These are phyloP conservation scores for Brassica carinata DNA, from an alignment of 345 rosid species.

Conservation along the genomic window DNA sequence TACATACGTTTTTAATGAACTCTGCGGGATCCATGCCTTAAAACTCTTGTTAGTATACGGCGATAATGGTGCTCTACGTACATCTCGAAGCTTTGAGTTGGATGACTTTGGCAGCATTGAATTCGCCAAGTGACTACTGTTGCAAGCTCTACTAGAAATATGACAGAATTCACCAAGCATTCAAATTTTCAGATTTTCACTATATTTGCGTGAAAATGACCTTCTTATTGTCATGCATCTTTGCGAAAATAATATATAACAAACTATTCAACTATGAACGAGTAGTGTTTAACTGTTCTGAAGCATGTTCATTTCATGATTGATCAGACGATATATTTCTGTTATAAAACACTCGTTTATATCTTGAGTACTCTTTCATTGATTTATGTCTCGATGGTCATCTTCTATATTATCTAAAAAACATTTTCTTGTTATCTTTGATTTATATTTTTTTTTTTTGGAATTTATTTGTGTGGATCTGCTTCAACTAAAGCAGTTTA, in stretches of 20 bases:
- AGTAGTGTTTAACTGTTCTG: background rate
- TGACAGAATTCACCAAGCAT: background rate
- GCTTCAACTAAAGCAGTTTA: constrained; percentile 1
- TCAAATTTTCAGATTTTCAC: background rate
- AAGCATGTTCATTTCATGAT: background rate
- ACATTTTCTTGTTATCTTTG: background rate
- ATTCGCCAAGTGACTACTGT: no score
- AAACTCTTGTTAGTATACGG: no score
- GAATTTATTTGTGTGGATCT: constrained; percentile 11
- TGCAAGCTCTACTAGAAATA: background rate
- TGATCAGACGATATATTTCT: background rate
- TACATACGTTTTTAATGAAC: no score
- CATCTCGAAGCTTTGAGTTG: background rate
- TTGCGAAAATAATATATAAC: background rate
- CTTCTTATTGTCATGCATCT: background rate
- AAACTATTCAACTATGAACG: background rate
- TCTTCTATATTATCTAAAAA: background rate
- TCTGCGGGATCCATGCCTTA: no score
- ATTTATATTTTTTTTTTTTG: background rate
- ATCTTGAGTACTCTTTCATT: background rate
- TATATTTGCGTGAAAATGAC: background rate
- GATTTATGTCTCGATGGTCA: background rate
- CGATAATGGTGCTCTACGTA: no score
- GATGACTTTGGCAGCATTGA: no score
- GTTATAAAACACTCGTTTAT: background rate